Percentiles rank a stretch among this genome's conserved stretches.
These are phyloP conservation scores for Colletotrichum sp. DNA, from an alignment of 2,329 filamentous ascomycete genomes.

Conservation along the genomic window DNA sequence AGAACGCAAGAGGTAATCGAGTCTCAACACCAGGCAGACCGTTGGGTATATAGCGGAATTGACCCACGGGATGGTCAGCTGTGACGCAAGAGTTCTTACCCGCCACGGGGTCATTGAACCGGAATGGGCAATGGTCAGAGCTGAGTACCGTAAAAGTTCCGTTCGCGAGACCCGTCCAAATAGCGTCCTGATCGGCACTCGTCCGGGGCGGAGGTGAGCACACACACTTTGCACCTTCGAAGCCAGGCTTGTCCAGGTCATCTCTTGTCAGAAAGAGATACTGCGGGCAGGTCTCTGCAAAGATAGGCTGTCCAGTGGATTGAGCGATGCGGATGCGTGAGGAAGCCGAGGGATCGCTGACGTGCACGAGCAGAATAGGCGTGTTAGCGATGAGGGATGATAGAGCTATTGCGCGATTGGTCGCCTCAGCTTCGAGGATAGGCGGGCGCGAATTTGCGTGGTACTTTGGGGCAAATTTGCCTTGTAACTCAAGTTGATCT, in stretches of 20 bases:
- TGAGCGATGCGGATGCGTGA: constrained; percentile 48
- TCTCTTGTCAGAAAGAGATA: constrained; percentile 59
- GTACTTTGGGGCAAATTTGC: constrained; percentile 53
- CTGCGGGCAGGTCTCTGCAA: constrained; percentile 61
- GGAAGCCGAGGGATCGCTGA: constrained; percentile 50
- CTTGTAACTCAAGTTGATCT: constrained; percentile 51
- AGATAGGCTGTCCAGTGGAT: constrained; percentile 48
- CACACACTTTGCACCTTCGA: constrained; percentile 60
- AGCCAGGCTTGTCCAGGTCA: constrained; percentile 54
- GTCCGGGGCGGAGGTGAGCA: constrained; percentile 56
- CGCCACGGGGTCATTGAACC: neutral
- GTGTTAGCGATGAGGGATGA: constrained; percentile 49
- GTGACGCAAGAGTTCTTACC: constrained; percentile 30
- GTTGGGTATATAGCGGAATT: constrained; percentile 63
- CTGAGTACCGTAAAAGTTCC: constrained; percentile 54
- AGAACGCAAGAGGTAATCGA: constrained; percentile 45
- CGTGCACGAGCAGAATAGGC: constrained; percentile 58
- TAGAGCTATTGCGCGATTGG: constrained; percentile 55
- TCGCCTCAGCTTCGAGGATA: constrained; percentile 49
- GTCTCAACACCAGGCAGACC: constrained; percentile 64
- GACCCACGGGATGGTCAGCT: constrained; percentile 36
- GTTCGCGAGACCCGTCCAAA: constrained; percentile 54
- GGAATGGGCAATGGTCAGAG: neutral
- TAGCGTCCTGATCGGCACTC: constrained; percentile 49
- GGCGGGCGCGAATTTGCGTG: constrained; percentile 42